Evolutionary conservation across 805 yeast species (phyloP).

Genomic region (Zygoascus flipseniorum): DNA sequence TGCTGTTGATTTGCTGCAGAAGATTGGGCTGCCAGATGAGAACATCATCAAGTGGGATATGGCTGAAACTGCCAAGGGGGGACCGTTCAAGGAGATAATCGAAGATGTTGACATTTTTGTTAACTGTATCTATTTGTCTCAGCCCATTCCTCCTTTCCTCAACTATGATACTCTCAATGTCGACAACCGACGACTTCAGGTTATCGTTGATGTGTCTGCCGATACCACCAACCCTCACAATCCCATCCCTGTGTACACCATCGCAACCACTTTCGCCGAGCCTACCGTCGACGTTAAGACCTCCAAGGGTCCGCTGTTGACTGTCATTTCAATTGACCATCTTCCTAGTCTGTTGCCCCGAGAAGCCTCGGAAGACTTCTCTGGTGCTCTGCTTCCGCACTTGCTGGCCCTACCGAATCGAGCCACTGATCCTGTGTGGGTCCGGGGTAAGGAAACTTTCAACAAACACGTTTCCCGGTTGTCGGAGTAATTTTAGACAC

Average conservation of each 20-base stretch:
- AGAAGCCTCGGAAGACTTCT: conserved; percentile 90
- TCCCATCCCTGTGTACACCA: conserved; percentile 88
- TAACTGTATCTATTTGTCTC: conserved; percentile 90
- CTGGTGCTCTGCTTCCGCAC: conserved; percentile 82
- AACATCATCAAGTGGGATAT: conserved; percentile 92
- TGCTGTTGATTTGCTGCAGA: conserved; percentile 74
- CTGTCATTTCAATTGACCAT: conserved; percentile 94
- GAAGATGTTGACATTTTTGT: conserved; percentile 71
- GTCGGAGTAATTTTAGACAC: not conserved
- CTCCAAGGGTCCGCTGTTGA: conserved; percentile 71
- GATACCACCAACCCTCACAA: conserved; percentile 98
- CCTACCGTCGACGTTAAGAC: conserved; percentile 86
- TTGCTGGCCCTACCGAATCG: conserved; percentile 78
- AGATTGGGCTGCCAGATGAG: conserved; percentile 80
- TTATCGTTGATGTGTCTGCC: conserved; percentile 96
- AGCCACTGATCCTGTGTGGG: conserved; percentile 83
- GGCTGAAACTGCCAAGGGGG: conserved; percentile 93
- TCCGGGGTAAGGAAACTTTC: conserved; percentile 73
- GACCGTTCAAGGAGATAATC: conserved; percentile 91
- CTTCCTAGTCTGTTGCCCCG: conserved; percentile 93
- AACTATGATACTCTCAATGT: conserved; percentile 58
- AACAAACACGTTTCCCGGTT: conserved; percentile 79
- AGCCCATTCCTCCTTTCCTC: conserved; percentile 90
- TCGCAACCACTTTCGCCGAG: conserved; percentile 82
- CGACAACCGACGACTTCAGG: conserved; percentile 67